Evolutionary conservation across 345 rosid genomes (phyloP).

Genomic region (Isatis tinctoria): DNA sequence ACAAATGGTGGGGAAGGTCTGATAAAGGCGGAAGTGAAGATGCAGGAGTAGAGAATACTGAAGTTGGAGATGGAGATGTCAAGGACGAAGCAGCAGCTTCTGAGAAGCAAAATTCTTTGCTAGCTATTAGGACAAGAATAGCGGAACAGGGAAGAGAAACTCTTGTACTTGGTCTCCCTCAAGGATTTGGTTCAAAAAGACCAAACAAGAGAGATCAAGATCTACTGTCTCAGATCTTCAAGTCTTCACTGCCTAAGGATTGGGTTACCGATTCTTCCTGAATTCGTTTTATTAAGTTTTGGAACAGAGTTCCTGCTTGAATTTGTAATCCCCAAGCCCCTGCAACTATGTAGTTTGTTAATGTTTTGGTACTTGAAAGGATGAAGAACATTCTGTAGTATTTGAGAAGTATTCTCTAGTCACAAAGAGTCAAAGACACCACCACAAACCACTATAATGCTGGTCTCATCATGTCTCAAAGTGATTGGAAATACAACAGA

Average conservation of each 20-base stretch:
- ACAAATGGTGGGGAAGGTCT: slow-evolving; percentile 72
- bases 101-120: slow-evolving; percentile 34
- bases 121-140: slow-evolving; percentile 43
- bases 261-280: slow-evolving; percentile 31
- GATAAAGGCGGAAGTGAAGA: slow-evolving; percentile 16
- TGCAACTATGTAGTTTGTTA: slow-evolving; percentile 1
- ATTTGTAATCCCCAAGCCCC: background rate
- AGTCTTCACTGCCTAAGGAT: slow-evolving; percentile 47
- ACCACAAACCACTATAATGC: background rate
- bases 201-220: slow-evolving; percentile 39
- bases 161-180: slow-evolving; percentile 39
- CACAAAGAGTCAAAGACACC: background rate
- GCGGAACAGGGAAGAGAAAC: slow-evolving; percentile 51
- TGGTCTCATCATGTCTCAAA: background rate
- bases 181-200: slow-evolving; percentile 33
- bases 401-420: background rate
- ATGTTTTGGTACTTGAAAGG: background rate
- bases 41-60: slow-evolving; percentile 18
- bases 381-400: background rate
- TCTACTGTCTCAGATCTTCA: slow-evolving; percentile 44
- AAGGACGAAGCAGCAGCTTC: slow-evolving; percentile 6
- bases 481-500: slow-evolving; percentile 4
- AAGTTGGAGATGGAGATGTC: slow-evolving; percentile 29
- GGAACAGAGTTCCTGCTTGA: background rate
- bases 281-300: background rate